Evolutionary conservation across 345 rosid species (phyloP).

Genomic region (Corchorus capsularis): DNA sequence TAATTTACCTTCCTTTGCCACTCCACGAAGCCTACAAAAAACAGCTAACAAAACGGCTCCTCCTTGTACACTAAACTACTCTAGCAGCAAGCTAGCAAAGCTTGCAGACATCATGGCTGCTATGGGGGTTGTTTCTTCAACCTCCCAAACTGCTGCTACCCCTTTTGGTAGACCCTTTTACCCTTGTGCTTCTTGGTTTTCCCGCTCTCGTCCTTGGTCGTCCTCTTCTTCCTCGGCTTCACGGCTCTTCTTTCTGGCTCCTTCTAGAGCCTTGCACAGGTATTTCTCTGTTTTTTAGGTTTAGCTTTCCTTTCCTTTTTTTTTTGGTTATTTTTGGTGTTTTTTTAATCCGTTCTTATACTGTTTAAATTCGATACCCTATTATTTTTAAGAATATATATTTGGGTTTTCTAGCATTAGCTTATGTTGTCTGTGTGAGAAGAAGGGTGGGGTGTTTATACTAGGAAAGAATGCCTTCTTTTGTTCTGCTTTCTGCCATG

Average conservation of each 20-base stretch:
- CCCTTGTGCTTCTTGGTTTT: slow-evolving; percentile 41
- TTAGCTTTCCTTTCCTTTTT: not conserved
- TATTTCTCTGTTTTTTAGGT: slow-evolving; percentile 5
- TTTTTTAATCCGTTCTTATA: slow-evolving; percentile 11
- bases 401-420: not conserved
- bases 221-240: slow-evolving; percentile 26
- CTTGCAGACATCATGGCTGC: slow-evolving; percentile 50
- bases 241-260: slow-evolving; percentile 21
- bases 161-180: slow-evolving; percentile 41
- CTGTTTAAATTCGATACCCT: not conserved
- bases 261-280: slow-evolving; percentile 39
- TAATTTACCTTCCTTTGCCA: slow-evolving; percentile 9
- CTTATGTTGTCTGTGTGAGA: not conserved
- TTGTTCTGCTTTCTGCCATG: not conserved
- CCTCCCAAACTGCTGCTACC: slow-evolving; percentile 37
- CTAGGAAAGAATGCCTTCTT: not conserved
- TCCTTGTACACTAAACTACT: slow-evolving; percentile 22
- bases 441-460: not conserved
- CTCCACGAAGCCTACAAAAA: slow-evolving; percentile 3
- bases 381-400: not conserved
- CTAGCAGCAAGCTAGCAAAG: slow-evolving; percentile 54
- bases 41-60: slow-evolving; percentile 42
- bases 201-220: slow-evolving; percentile 37
- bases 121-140: slow-evolving; percentile 58
- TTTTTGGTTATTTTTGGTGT: not conserved